Base-by-base conservation (phyloP, 345 rosid genomes). In the Eucalyptus victrix region DNA sequence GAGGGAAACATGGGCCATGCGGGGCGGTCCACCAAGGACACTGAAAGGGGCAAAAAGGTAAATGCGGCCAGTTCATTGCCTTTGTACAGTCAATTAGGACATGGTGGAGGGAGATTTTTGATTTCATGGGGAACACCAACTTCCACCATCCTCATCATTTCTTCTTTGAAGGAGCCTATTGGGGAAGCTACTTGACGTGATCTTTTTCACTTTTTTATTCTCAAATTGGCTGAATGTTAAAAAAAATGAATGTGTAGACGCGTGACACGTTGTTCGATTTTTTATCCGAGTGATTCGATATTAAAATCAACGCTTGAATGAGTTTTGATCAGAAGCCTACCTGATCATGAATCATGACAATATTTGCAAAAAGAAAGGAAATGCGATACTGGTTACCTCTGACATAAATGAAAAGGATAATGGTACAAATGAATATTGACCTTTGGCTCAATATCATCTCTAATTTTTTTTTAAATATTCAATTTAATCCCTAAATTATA, bases 1-100 rank as follows among this genome's bases (percentile, higher is more conserved):
- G 85, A 76, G 85, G 47, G 85, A 76, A 76, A 76, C 85, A 76
- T 76, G 85, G 85, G 85, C 85, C 85, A 76, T 21, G 85, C 85
- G 28, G 47, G 85, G 24, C 85, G 85, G 47, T 76, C 47, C 85
- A 37, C 85, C 85, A 76, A 40, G 47, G 4, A 40, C 47, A 2
- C 85, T 1, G 1, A 5, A 6, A 5, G 85, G 47, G 85, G 47
- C 47, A 21, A 37, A 21, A 40, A 26, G 47, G 85, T 76, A 37
- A 76, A 76, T 76, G 13, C 47, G 47, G 47, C 47, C 85, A 76
- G 47, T 30, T 76, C 81, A 72, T 34, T 32, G 11, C 24, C 81
- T 72, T 72, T 34, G 44, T 8, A 18, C 13, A 2, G 81, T 40
- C 85, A 76, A 76, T 40, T 40, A 40, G 47, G 85, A 76, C 85